phyloP scores from a whole-genome alignment of 805 yeast species.

The Isabelozyma rhagii region DNA sequence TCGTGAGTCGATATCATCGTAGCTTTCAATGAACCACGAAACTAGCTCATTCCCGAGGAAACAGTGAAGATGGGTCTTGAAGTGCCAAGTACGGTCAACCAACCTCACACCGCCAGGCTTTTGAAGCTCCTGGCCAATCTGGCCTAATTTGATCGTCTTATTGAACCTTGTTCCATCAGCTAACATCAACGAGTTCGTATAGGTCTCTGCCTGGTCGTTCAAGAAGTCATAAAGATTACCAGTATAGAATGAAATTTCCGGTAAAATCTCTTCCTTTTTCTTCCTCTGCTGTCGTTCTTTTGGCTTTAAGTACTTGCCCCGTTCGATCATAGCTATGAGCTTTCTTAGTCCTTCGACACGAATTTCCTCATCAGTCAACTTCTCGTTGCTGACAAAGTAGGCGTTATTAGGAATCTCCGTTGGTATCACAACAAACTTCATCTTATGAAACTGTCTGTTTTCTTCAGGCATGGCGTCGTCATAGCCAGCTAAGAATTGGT shows the following conservation, averaged over 20 bases:
- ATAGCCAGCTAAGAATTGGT: slow-evolving; percentile 88
- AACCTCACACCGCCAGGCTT: slow-evolving; percentile 62
- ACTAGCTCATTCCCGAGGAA: slow-evolving; percentile 86
- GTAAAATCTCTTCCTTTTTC: slow-evolving; percentile 49
- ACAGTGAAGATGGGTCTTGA: slow-evolving; percentile 71
- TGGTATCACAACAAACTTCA: slow-evolving; percentile 85
- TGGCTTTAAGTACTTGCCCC: slow-evolving; percentile 42
- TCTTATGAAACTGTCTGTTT: slow-evolving; percentile 53
- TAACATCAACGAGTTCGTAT: slow-evolving; percentile 26
- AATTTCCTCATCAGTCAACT: slow-evolving; percentile 77
- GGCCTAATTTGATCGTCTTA: slow-evolving; percentile 47
- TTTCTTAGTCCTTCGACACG: slow-evolving; percentile 85
- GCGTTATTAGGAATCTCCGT: slow-evolving; percentile 61
- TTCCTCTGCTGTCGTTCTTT: slow-evolving; percentile 21
- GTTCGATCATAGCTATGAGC: slow-evolving; percentile 59
- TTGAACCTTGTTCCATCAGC: slow-evolving; percentile 39
- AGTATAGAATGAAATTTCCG: slow-evolving; percentile 83
- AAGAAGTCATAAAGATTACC: slow-evolving; percentile 75
- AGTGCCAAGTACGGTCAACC: slow-evolving; percentile 87
- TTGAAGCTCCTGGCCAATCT: slow-evolving; percentile 65
- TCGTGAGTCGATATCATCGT: slow-evolving; percentile 73
- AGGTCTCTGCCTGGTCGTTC: slow-evolving; percentile 41
- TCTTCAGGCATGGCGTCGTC: slow-evolving; percentile 65
- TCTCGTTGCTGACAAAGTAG: slow-evolving; percentile 52
- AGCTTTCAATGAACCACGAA: slow-evolving; percentile 76